These are phyloP conservation scores for Nematodospora valgi DNA, from an alignment of 805 yeast species.

Conservation along the genomic window DNA sequence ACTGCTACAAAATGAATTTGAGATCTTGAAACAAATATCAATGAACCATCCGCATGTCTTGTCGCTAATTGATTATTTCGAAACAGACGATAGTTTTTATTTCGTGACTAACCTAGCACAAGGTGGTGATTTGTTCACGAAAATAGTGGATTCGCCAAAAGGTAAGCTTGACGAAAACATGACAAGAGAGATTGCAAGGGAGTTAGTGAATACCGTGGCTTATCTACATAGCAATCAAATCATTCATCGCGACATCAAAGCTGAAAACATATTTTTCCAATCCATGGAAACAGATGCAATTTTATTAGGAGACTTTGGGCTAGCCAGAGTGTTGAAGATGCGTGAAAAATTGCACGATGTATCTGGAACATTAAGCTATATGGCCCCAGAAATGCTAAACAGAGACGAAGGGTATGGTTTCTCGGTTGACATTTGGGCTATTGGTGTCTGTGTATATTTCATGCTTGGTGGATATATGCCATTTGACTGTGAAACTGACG, in stretches of 20 bases:
- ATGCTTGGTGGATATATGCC: slow-evolving; percentile 75
- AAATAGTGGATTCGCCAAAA: slow-evolving; percentile 38
- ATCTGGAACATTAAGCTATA: slow-evolving; percentile 70
- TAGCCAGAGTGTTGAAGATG: slow-evolving; percentile 47
- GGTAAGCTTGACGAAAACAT: slow-evolving; percentile 45
- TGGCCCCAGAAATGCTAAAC: slow-evolving; percentile 67
- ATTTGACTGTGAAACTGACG: slow-evolving; percentile 68
- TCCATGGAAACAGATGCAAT: slow-evolving; percentile 29
- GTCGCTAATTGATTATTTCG: slow-evolving; percentile 66
- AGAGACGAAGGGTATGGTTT: slow-evolving; percentile 50
- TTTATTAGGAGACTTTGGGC: slow-evolving; percentile 61
- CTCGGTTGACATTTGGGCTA: slow-evolving; percentile 72
- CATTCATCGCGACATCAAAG: slow-evolving; percentile 70
- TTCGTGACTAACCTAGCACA: slow-evolving; percentile 64
- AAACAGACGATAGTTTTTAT: slow-evolving; percentile 53
- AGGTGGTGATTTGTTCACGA: slow-evolving; percentile 68
- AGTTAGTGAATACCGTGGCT: slow-evolving; percentile 51
- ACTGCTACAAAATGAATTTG: slow-evolving; percentile 58
- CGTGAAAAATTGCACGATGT: slow-evolving; percentile 39
- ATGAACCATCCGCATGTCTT: slow-evolving; percentile 52
- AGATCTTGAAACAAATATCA: slow-evolving; percentile 49
- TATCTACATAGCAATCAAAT: slow-evolving; percentile 58
- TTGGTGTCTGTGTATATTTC: slow-evolving; percentile 70
- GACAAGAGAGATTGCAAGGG: slow-evolving; percentile 46
- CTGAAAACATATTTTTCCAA: slow-evolving; percentile 62